These are phyloP conservation scores for Plantago coronopus DNA, from an alignment of 305 asterid species.

Conservation along the genomic window DNA sequence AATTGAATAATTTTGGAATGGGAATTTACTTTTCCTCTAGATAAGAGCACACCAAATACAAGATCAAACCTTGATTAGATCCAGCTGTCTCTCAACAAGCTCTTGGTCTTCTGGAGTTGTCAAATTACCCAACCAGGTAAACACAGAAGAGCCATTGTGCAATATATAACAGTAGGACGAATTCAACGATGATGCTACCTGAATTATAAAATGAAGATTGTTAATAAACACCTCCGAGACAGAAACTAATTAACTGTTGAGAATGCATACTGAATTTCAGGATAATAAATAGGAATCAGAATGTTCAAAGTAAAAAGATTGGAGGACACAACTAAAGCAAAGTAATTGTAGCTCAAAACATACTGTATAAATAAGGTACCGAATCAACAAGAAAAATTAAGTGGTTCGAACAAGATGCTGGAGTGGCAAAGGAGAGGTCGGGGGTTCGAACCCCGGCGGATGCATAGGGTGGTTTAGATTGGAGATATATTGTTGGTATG, in stretches of 20 bases:
- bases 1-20: too few species aligned
- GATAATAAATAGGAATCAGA: not conserved
- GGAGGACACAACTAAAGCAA: too few species aligned
- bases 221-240: slow-evolving; percentile 6
- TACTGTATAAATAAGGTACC: too few species aligned
- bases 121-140: slow-evolving; percentile 75
- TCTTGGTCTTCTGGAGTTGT: slow-evolving; percentile 69
- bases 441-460: too few species aligned
- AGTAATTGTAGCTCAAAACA: too few species aligned
- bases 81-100: slow-evolving; percentile 70
- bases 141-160: slow-evolving; percentile 48
- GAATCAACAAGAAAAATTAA: too few species aligned
- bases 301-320: too few species aligned
- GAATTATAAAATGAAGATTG: slow-evolving; percentile 23
- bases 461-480: too few species aligned
- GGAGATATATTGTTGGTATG: too few species aligned
- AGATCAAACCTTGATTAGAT: slow-evolving; percentile 57
- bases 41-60: not conserved
- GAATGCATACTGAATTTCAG: not conserved
- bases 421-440: too few species aligned
- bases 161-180: slow-evolving; percentile 75
- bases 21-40: not conserved
- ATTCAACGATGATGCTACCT: slow-evolving; percentile 76
- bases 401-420: too few species aligned
- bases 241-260: not conserved